phyloP scores from a whole-genome alignment of 2,329 filamentous ascomycete genomes.

The Metarhizium anisopliae region DNA sequence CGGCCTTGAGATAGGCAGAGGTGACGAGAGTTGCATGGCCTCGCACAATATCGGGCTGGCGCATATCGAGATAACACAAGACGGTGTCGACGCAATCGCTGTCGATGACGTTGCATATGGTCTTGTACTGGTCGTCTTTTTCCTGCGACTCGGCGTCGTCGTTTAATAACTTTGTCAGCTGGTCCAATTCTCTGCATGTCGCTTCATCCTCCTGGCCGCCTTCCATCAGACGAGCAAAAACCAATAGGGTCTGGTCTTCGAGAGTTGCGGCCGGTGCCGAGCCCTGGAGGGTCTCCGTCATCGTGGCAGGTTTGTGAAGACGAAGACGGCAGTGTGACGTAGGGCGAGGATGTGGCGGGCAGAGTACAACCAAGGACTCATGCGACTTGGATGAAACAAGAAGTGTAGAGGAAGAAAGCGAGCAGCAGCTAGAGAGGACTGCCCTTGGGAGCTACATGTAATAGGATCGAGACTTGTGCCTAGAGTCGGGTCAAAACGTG shows the following conservation, averaged over 20 bases:
- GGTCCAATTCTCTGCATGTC: slow-evolving; percentile 49
- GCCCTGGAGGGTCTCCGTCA: slow-evolving; percentile 25
- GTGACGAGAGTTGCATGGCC: slow-evolving; percentile 75
- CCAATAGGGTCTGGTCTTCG: slow-evolving; percentile 62
- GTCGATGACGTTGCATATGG: slow-evolving; percentile 57
- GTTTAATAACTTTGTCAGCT: slow-evolving; percentile 50
- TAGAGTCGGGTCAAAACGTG: not conserved
- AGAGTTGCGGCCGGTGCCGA: slow-evolving; percentile 26
- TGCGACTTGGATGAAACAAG: not conserved
- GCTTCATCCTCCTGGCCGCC: slow-evolving; percentile 76
- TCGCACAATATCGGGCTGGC: slow-evolving; percentile 63
- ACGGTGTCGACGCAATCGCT: slow-evolving; percentile 74
- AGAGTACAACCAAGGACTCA: not conserved
- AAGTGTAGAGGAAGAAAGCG: not conserved
- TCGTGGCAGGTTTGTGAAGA: slow-evolving; percentile 7
- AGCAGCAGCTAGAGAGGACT: not conserved
- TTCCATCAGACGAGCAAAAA: slow-evolving; percentile 84
- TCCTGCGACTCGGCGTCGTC: slow-evolving; percentile 41
- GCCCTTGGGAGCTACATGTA: too few species aligned
- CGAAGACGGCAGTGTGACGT: not conserved
- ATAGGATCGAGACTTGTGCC: too few species aligned
- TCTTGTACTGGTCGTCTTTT: slow-evolving; percentile 30
- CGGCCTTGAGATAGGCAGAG: slow-evolving; percentile 74
- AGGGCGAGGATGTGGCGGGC: not conserved
- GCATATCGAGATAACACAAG: slow-evolving; percentile 77